These are phyloP conservation scores for Samsoniella hepiali DNA, from an alignment of 2,329 filamentous ascomycete species.

Conservation along the genomic window DNA sequence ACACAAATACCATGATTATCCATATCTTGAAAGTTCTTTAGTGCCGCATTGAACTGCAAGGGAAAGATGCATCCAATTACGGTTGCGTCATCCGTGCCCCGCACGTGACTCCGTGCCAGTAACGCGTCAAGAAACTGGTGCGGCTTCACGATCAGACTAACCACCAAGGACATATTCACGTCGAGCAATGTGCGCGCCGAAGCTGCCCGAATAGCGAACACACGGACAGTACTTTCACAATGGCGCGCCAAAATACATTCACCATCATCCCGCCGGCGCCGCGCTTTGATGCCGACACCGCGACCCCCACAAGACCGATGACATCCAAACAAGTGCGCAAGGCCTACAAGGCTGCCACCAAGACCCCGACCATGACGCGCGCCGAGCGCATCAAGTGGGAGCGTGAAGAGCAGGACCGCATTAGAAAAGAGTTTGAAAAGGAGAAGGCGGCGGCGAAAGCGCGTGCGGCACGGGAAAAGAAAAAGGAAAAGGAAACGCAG, in stretches of 20 bases:
- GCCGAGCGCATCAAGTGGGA: slow-evolving; percentile 39
- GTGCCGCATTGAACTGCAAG: no score
- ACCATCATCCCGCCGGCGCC: slow-evolving; percentile 38
- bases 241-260: slow-evolving; percentile 44
- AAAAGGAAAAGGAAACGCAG: slow-evolving; percentile 49
- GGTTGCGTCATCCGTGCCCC: background rate
- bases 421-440: slow-evolving; percentile 49
- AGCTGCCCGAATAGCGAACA: background rate
- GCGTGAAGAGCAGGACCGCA: slow-evolving; percentile 51
- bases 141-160: background rate
- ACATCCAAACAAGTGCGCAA: slow-evolving; percentile 42
- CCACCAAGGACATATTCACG: background rate
- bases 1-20: no score
- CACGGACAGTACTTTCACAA: slow-evolving; percentile 22
- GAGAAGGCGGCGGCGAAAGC: slow-evolving; percentile 48
- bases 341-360: slow-evolving; percentile 36
- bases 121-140: slow-evolving; percentile 13
- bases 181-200: background rate
- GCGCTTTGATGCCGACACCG: slow-evolving; percentile 22
- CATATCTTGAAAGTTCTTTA: no score
- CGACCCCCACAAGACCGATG: slow-evolving; percentile 33
- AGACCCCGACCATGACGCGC: slow-evolving; percentile 37
- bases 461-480: slow-evolving; percentile 50
- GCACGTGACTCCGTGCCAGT: slow-evolving; percentile 20
- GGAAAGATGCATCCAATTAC: no score